Evolutionary conservation across 208 protist genomes (phyloP).

Genomic region (Strigomonas galati): DNA sequence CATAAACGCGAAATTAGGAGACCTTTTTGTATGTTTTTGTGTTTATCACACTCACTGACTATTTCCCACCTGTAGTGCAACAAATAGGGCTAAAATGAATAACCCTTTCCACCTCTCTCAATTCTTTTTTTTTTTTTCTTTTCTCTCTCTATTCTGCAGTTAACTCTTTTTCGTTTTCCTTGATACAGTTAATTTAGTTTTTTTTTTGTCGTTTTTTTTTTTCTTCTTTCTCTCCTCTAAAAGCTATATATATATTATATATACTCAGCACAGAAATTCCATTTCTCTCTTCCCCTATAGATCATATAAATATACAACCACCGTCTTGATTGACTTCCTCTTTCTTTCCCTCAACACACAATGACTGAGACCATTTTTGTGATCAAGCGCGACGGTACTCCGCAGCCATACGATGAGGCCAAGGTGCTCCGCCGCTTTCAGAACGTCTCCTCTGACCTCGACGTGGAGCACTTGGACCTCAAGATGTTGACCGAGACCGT

Average conservation of each 20-base stretch:
- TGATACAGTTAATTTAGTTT: constrained; percentile 15
- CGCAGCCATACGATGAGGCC: constrained; percentile 43
- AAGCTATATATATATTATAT: constrained; percentile 8
- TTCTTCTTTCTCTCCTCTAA: neutral
- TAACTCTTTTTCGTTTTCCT: constrained; percentile 19
- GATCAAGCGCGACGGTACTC: constrained; percentile 65
- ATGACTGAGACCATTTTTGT: constrained; percentile 30
- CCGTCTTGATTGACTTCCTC: neutral
- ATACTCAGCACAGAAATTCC: neutral
- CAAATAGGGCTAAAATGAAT: no score
- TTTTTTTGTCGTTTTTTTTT: constrained; percentile 14
- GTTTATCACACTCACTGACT: no score
- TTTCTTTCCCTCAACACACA: neutral
- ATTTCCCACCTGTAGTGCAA: no score
- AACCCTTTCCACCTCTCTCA: no score
- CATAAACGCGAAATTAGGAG: no score
- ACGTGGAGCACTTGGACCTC: constrained; percentile 59
- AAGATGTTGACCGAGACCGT: constrained; percentile 87
- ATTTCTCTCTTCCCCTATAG: constrained; percentile 7
- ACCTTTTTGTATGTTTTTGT: no score
- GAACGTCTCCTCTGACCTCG: constrained; percentile 40
- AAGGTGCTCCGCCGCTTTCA: constrained; percentile 62
- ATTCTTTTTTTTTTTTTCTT: constrained; percentile 13
- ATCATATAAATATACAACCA: constrained; percentile 8
- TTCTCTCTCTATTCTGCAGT: constrained; percentile 11